phyloP scores from a whole-genome alignment of 2,329 filamentous ascomycete species.

The Beauveria brongniartii region DNA sequence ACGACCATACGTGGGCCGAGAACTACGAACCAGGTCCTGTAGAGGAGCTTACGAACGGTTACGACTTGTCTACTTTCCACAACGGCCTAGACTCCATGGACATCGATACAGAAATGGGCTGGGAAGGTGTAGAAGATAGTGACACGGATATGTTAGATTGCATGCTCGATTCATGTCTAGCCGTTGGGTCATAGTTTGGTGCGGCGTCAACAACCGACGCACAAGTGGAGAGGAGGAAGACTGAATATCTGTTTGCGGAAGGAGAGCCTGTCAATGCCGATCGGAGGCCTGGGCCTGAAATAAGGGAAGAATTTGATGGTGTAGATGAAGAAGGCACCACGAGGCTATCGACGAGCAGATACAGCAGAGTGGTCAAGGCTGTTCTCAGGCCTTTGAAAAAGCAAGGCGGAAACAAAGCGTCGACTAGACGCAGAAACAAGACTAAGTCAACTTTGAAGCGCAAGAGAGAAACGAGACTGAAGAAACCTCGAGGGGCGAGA shows the following conservation, averaged over 20 bases:
- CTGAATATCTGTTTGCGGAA: too few relatives aligned
- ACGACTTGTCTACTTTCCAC: slow-evolving; percentile 28
- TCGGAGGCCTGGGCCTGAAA: too few relatives aligned
- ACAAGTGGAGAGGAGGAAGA: too few relatives aligned
- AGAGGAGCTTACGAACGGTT: slow-evolving; percentile 25
- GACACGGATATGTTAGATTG: slow-evolving; percentile 47
- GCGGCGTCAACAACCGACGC: background rate
- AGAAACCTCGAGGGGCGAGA: background rate
- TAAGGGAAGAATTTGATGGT: background rate
- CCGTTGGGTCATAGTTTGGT: slow-evolving; percentile 30
- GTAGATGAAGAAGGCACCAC: background rate
- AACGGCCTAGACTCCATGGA: slow-evolving; percentile 54
- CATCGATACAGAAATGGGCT: slow-evolving; percentile 48
- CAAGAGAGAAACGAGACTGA: background rate
- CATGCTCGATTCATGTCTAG: slow-evolving; percentile 49
- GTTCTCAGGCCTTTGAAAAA: background rate
- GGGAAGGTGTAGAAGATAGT: slow-evolving; percentile 50
- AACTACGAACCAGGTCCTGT: slow-evolving; percentile 23
- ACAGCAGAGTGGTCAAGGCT: background rate
- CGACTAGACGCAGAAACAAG: too few relatives aligned
- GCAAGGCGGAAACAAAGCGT: background rate
- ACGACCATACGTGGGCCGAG: slow-evolving; percentile 49
- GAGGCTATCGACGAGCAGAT: background rate
- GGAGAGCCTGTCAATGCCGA: background rate
- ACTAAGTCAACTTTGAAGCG: background rate